A percentile compares a stretch with the other conserved stretches of the same genome.
phyloP scores from a whole-genome alignment of 192 early-diverging fungal species.

The Coemansia sp. region DNA sequence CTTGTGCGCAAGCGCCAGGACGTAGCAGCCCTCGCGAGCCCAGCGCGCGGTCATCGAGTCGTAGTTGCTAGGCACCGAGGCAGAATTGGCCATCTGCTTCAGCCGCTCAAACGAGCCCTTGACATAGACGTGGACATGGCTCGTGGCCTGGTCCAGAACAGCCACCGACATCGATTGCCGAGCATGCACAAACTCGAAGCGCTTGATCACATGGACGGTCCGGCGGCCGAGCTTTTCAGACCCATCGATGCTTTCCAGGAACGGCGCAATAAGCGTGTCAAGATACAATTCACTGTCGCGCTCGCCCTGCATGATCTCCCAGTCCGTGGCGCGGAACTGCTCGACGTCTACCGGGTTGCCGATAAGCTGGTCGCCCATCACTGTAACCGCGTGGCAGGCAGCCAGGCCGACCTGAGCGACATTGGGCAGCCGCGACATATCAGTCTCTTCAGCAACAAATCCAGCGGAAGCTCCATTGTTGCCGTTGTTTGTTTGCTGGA shows the following conservation, averaged over 20 bases:
- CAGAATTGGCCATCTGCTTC: slow-evolving; percentile 47
- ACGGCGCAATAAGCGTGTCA: slow-evolving; percentile 57
- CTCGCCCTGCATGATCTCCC: slow-evolving; percentile 38
- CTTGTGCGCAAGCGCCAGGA: slow-evolving; percentile 69
- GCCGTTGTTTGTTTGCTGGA: slow-evolving; percentile 15
- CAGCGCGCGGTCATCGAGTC: slow-evolving; percentile 57
- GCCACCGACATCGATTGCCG: slow-evolving; percentile 74
- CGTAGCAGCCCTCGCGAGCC: slow-evolving; percentile 76
- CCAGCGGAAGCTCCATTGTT: neutral
- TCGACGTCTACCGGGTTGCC: slow-evolving; percentile 80
- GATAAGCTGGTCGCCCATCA: slow-evolving; percentile 56
- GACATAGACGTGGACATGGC: slow-evolving; percentile 64
- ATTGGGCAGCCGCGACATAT: slow-evolving; percentile 9
- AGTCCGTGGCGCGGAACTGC: slow-evolving; percentile 67
- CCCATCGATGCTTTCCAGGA: slow-evolving; percentile 24
- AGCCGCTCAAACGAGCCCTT: slow-evolving; percentile 83
- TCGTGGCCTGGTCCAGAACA: slow-evolving; percentile 58
- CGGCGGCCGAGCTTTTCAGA: slow-evolving; percentile 17
- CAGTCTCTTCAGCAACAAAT: slow-evolving; percentile 11
- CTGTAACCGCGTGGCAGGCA: slow-evolving; percentile 62
- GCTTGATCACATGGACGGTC: slow-evolving; percentile 59
- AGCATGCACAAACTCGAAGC: slow-evolving; percentile 78
- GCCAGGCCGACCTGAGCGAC: slow-evolving; percentile 36
- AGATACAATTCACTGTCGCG: slow-evolving; percentile 25
- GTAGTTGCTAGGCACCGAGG: slow-evolving; percentile 60